Base-by-base conservation (phyloP, 495 filamentous ascomycete genomes). In the Hypomontagnella monticulosa region DNA sequence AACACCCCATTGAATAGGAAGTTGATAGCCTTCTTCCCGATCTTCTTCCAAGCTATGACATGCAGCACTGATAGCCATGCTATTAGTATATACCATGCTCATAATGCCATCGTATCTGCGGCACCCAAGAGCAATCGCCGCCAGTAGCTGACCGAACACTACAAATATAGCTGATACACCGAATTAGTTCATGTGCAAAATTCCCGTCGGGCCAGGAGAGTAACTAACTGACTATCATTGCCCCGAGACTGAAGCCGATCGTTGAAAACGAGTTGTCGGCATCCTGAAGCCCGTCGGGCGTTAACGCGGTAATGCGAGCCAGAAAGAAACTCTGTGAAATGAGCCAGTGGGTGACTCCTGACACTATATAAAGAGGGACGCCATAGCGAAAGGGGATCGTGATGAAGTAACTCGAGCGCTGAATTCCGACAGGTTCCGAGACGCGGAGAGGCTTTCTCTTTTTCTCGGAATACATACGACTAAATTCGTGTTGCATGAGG, bases 321-420 rank as follows among this genome's bases (percentile, higher is more conserved):
- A 79, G 69, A 54, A 79, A 83, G 0, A 81, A 47, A 16, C 72
- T 73, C 51, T 84, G 75, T 0, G 78, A 80, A 5, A 77, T 54
- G 1, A 78, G 70, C 78, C 79, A 80, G 44, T 82, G 80, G 0
- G 78, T 52, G 3, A 71, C 2, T 2, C 54, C 66, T 8, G 67
- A 70, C 14, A 44, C 15, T 4, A 55, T 23, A 12, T 73, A 41
- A 0, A 82, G 48, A 0, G 78, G 78, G 5, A 81, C 33, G 0
- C 68, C 71, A 37, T 80, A 82, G 10, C 73, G 63, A 8, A 77
- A 73, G 4, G 80, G 80, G 1, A 82, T 52, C 4, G 71, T 64
- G 14, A 82, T 76, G 50, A 65, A 82, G 55, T 79, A 80, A 7
- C 74, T 75, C 2, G 71, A 69, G 0, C 76, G 73, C 52, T 82